Evolutionary conservation across 805 yeast species (phyloP).

Genomic region (Candida nonsorbophila): DNA sequence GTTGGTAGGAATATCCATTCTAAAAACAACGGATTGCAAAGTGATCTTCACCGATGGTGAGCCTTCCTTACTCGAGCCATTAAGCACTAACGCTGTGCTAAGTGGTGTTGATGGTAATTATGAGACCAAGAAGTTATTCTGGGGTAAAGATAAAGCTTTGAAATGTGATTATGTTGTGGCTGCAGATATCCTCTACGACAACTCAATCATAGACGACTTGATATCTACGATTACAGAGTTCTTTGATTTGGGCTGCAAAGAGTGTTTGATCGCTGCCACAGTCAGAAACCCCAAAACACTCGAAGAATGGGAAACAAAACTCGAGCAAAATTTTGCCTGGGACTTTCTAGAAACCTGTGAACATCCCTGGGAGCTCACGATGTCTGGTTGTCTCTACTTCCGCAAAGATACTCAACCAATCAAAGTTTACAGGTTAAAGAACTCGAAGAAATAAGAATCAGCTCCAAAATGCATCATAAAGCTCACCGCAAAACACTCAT

Average conservation of each 20-base stretch:
- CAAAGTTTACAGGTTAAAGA: too few species aligned
- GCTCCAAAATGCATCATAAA: not conserved
- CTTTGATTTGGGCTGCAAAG: slow-evolving; percentile 18
- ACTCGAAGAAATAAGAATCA: not conserved
- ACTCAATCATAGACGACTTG: slow-evolving; percentile 50
- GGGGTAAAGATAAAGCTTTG: slow-evolving; percentile 50
- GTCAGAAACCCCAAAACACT: slow-evolving; percentile 49
- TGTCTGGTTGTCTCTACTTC: too few species aligned
- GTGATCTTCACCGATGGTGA: slow-evolving; percentile 67
- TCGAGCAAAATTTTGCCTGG: slow-evolving; percentile 19
- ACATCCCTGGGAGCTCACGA: not conserved
- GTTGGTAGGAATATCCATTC: slow-evolving; percentile 52
- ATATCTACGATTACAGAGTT: slow-evolving; percentile 43
- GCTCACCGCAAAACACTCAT: too few species aligned
- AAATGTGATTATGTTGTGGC: slow-evolving; percentile 56
- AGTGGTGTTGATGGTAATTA: slow-evolving; percentile 1
- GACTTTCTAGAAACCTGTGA: slow-evolving; percentile 8
- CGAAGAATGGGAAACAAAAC: slow-evolving; percentile 23
- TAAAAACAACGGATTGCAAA: slow-evolving; percentile 17
- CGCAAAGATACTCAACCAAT: too few species aligned
- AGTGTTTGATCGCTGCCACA: slow-evolving; percentile 65
- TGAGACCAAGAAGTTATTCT: slow-evolving; percentile 31
- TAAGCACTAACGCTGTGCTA: slow-evolving; percentile 12
- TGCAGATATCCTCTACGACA: slow-evolving; percentile 87
- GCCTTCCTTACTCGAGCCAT: slow-evolving; percentile 43